Evolutionary conservation across 176 grass and related monocot species (phyloP).

Genomic region (Hsuehochloa calcarea): DNA sequence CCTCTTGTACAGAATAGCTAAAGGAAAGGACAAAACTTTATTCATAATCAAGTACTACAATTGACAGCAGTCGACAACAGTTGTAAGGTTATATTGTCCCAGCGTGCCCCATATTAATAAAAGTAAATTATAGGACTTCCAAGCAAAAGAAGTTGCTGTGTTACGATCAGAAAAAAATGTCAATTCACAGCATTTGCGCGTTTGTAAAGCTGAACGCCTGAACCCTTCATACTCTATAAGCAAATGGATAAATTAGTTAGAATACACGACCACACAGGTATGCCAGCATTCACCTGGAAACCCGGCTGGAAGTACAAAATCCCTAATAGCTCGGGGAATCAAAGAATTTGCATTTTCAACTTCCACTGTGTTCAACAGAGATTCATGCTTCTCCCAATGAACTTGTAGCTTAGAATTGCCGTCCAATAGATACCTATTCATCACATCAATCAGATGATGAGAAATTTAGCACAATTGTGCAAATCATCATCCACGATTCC

Average conservation of each 20-base stretch:
- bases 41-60: background rate
- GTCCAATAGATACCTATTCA: slow-evolving; percentile 59
- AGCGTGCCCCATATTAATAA: background rate
- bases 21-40: background rate
- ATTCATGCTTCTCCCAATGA: slow-evolving; percentile 36
- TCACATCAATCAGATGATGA: background rate
- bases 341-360: slow-evolving; percentile 33
- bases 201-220: background rate
- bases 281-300: slow-evolving; percentile 67
- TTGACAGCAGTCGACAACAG: background rate
- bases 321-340: slow-evolving; percentile 43
- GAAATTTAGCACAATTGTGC: background rate
- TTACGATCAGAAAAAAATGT: background rate
- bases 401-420: slow-evolving; percentile 44
- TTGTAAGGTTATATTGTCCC: background rate
- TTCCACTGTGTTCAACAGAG: slow-evolving; percentile 1
- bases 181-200: background rate
- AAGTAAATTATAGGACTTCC: background rate
- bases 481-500: background rate
- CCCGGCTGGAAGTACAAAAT: slow-evolving; percentile 73
- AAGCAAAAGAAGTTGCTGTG: background rate
- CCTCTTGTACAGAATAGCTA: background rate
- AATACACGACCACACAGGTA: background rate
- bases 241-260: slow-evolving; percentile 3
- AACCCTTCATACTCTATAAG: background rate